Base-by-base conservation (phyloP, 2,329 filamentous ascomycete genomes). In the Ophiocordyceps camponoti-leonardi region DNA sequence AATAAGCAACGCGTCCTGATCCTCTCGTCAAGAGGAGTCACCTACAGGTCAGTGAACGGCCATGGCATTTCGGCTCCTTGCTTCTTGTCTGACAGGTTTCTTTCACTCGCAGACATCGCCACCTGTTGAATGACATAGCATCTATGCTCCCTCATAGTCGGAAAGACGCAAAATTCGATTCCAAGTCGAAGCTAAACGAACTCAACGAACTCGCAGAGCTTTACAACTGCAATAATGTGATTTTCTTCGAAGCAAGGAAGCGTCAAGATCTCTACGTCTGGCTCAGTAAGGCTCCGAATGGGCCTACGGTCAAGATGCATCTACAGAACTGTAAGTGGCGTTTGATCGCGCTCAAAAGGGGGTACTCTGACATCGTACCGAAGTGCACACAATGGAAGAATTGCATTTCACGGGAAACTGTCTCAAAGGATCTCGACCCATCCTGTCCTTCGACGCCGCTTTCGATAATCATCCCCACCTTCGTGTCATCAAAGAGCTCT, bases 391-490 rank as follows among this genome's bases (percentile, higher is more conserved):
- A 11, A 94, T 93, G 86, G 86, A 90, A 58, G 92, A 98, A 63
- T 72, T 98, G 33, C 86, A 94, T 58, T 96, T 98, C 62, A 88
- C 87, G 16, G 92, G 92, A 45, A 98, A 98, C 69, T 95, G 88
- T 61, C 69, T 96, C 49, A 95, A 94, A 66, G 92, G 92, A 48
- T 92, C 86, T 26, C 73, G 92, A 33, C 90, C 92, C 1, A 71
- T 98, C 37, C 78, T 98, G 47, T 92, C 86, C 33, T 98, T 98
- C 62, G 92, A 96, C 61, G 75, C 77, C 45, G 77, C 79, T 18
- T 98, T 98, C 65, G 85, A 93, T 49, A 75, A 74, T 53, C 74
- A 85, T 55, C 83, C 87, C 2, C 79, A 94, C 58, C 79, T 93
- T 46, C 74, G 74, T 51, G 71, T 94, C 51, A 79, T 96, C 57